Conservation (phyloP, 1,284 basidiomycete genomes). For the Xerocomus amazonicus region DNA sequence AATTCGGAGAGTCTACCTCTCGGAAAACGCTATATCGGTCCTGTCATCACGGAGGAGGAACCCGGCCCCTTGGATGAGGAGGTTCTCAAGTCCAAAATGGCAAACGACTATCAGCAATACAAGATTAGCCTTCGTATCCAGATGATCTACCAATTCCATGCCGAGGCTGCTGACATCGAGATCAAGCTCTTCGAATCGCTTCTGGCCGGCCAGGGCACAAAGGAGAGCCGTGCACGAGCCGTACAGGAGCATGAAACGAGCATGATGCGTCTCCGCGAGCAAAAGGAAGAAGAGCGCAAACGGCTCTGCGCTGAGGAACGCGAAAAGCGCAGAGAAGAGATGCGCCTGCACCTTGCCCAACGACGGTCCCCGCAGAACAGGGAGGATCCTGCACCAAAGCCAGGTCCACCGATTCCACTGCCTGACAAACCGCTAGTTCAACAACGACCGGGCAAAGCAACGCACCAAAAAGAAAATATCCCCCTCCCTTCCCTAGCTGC, state of each 20-base stretch:
- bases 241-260: conserved; percentile 45
- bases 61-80: conserved; percentile 28
- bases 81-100: conserved; percentile 32
- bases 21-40: conserved; percentile 45
- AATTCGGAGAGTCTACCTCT: conserved; percentile 20
- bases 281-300: conserved; percentile 51
- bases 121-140: conserved; percentile 47
- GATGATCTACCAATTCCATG: conserved; percentile 56
- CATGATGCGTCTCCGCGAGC: conserved; percentile 44
- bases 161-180: conserved; percentile 45
- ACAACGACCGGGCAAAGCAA: conserved; percentile 10
- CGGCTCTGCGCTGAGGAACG: conserved; percentile 44
- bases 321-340: conserved; percentile 36
- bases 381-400: conserved; percentile 19
- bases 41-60: conserved; percentile 43
- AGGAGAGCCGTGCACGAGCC: conserved; percentile 31
- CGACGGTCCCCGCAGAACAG: conserved; percentile 15
- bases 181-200: conserved; percentile 44
- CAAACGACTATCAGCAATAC: conserved; percentile 45
- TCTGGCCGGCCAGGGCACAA: conserved; percentile 29
- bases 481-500: conserved; percentile 9
- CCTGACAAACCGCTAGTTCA: conserved; percentile 16
- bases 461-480: conserved; percentile 24
- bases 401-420: conserved; percentile 6
- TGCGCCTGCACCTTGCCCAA: conserved; percentile 26